Conservation (phyloP, 2,329 filamentous ascomycete genomes). For the Venturia nashicola region DNA sequence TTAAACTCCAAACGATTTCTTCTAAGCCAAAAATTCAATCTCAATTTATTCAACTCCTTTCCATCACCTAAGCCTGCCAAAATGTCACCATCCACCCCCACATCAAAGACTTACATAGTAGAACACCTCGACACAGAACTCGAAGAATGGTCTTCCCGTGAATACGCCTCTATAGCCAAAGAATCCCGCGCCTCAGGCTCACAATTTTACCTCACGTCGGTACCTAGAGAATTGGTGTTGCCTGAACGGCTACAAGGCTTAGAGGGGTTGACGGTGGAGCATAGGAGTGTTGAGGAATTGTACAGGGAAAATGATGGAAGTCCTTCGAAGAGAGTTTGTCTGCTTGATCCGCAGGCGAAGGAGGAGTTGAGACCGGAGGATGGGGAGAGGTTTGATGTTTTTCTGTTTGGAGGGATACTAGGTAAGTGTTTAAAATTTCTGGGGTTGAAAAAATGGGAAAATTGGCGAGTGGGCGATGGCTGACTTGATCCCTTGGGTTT, state of each 20-base stretch:
- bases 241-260: slow-evolving; percentile 45
- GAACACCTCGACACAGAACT: slow-evolving; percentile 95
- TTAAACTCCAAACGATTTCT: background rate
- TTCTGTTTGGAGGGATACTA: slow-evolving; percentile 90
- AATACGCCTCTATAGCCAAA: slow-evolving; percentile 77
- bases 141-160: slow-evolving; percentile 84
- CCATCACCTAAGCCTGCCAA: background rate
- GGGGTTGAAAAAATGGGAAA: background rate
- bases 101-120: slow-evolving; percentile 68
- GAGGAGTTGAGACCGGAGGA: slow-evolving; percentile 77
- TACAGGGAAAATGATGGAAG: slow-evolving; percentile 40
- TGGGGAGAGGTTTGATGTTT: slow-evolving; percentile 71
- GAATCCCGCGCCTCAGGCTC: slow-evolving; percentile 60
- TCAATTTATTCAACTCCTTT: background rate
- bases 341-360: slow-evolving; percentile 75
- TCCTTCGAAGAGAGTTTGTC: slow-evolving; percentile 62
- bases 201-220: slow-evolving; percentile 70
- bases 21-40: background rate
- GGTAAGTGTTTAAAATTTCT: slow-evolving; percentile 41
- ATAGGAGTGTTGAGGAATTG: slow-evolving; percentile 68
- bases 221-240: slow-evolving; percentile 53
- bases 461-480: too few species aligned
- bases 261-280: slow-evolving; percentile 58
- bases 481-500: background rate
- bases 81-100: background rate